A percentile compares a stretch with the other conserved stretches of the same genome.
phyloP scores from a whole-genome alignment of 2,329 filamentous ascomycete genomes.

The Neonectria ditissima region DNA sequence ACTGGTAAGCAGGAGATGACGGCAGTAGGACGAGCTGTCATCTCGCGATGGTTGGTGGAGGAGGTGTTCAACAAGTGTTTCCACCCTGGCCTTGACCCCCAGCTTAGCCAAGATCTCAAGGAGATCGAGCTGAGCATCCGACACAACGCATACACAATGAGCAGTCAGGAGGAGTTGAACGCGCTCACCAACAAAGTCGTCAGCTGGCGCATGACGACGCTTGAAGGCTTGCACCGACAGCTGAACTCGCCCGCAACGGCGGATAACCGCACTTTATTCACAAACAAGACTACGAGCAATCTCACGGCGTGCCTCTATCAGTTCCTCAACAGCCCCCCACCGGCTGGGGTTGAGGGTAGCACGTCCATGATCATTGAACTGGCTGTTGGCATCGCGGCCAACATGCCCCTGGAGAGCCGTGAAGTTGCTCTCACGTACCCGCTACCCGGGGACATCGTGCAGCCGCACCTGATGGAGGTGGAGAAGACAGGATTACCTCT shows the following conservation, averaged over 20 bases:
- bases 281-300: slow-evolving; percentile 74
- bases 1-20: slow-evolving; percentile 98
- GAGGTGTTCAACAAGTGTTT: slow-evolving; percentile 94
- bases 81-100: slow-evolving; percentile 85
- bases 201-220: slow-evolving; percentile 91
- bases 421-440: slow-evolving; percentile 92
- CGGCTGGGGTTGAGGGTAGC: slow-evolving; percentile 85
- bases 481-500: slow-evolving; percentile 78
- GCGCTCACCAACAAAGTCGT: slow-evolving; percentile 88
- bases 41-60: slow-evolving; percentile 90
- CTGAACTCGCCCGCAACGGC: slow-evolving; percentile 74
- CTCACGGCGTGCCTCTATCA: slow-evolving; percentile 78
- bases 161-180: slow-evolving; percentile 88
- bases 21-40: slow-evolving; percentile 87
- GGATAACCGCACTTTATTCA: slow-evolving; percentile 76
- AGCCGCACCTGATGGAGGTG: slow-evolving; percentile 83
- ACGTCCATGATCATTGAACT: slow-evolving; percentile 94
- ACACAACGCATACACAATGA: slow-evolving; percentile 76
- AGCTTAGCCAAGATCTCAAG: slow-evolving; percentile 83
- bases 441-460: slow-evolving; percentile 77
- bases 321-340: slow-evolving; percentile 80
- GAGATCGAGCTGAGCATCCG: slow-evolving; percentile 89
- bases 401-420: slow-evolving; percentile 89
- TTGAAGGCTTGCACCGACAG: slow-evolving; percentile 85
- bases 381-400: slow-evolving; percentile 85